Evolutionary conservation across 2,329 filamentous ascomycete genomes (phyloP).

Genomic region (Acephala macrosclerotiorum): DNA sequence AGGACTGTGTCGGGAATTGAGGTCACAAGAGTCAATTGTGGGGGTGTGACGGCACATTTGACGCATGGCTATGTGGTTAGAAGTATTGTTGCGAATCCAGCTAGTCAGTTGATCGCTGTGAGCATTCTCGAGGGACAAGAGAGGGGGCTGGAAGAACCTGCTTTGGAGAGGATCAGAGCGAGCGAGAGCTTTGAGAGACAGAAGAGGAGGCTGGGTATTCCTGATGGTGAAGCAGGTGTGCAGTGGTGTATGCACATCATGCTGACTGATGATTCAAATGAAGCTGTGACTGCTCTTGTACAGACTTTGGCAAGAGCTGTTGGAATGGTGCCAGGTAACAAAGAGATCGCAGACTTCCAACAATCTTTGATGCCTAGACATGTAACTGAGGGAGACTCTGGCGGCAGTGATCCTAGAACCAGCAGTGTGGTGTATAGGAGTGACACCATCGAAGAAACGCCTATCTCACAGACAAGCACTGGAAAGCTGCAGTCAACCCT

Average conservation of each 20-base stretch:
- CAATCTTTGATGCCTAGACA: background rate
- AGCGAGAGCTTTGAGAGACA: slow-evolving; percentile 17
- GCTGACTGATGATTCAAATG: background rate
- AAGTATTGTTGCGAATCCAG: slow-evolving; percentile 17
- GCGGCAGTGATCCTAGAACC: background rate
- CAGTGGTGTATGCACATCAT: slow-evolving; percentile 21
- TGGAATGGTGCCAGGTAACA: background rate
- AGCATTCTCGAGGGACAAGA: slow-evolving; percentile 14
- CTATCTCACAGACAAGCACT: background rate
- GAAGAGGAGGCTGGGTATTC: slow-evolving; percentile 15
- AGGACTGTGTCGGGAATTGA: slow-evolving; percentile 21
- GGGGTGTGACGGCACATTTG: slow-evolving; percentile 20
- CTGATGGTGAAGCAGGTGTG: slow-evolving; percentile 12
- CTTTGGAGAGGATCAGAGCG: slow-evolving; percentile 16
- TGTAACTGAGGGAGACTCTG: background rate
- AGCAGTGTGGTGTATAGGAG: background rate
- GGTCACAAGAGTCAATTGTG: slow-evolving; percentile 23
- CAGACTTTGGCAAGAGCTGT: slow-evolving; percentile 10
- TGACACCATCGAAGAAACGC: background rate
- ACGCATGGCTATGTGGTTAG: slow-evolving; percentile 22
- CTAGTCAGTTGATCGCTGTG: slow-evolving; percentile 18
- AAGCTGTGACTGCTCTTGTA: slow-evolving; percentile 5
- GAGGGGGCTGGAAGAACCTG: background rate
- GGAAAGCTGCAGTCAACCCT: background rate
- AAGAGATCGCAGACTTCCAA: background rate